Conservation (phyloP, 78 protist genomes). For the Dictyostelium purpureum region DNA sequence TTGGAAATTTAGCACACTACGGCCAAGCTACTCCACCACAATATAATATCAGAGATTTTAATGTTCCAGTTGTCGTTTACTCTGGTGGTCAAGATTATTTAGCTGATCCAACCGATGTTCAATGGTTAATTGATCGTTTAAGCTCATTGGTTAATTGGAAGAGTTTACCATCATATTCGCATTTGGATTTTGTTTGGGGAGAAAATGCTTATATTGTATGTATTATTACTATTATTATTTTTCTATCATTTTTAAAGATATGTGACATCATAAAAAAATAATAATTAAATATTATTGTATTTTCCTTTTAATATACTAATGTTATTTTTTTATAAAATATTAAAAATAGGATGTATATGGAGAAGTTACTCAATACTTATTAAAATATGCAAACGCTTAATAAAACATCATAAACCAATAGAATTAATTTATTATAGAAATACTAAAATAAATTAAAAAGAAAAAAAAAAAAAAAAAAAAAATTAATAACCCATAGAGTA, state of each 20-base stretch:
- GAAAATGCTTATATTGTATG: neutral
- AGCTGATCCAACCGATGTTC: conserved; percentile 1
- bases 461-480: neutral
- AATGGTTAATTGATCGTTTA: neutral
- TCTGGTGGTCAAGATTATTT: conserved; percentile 31
- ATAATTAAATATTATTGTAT: too few species aligned
- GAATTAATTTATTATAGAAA: too few species aligned
- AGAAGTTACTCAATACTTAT: neutral
- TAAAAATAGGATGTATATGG: neutral
- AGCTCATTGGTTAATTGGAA: neutral
- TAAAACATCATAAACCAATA: too few species aligned
- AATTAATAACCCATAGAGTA: too few species aligned
- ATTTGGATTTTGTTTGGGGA: conserved; percentile 71
- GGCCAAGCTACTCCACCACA: neutral
- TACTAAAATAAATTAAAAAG: neutral
- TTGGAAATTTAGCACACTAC: neutral
- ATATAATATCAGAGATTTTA: neutral
- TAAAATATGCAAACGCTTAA: too few species aligned
- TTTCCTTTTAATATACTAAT: too few species aligned
- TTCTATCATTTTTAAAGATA: too few species aligned
- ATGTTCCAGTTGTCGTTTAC: neutral
- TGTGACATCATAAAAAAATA: too few species aligned
- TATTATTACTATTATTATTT: too few species aligned
- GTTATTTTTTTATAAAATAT: too few species aligned
- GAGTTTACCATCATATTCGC: neutral